Conservation (phyloP, 306 rosid species). For the Pyrus betulifolia region DNA sequence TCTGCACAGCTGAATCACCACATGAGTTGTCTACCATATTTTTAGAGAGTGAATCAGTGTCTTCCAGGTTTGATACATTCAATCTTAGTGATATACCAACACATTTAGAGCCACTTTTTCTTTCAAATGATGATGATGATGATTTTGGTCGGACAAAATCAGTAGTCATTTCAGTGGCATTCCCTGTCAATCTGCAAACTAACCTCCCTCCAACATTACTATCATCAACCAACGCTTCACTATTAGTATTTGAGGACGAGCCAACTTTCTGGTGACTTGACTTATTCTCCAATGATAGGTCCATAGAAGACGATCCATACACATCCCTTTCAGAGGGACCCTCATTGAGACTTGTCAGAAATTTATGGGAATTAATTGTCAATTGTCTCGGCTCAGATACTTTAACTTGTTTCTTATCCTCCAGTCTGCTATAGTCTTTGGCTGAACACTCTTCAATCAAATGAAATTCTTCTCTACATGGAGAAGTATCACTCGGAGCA, state of each 20-base stretch:
- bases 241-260: constrained; percentile 12
- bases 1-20: neutral
- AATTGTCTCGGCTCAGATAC: too few relatives aligned
- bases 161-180: constrained; percentile 10
- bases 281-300: constrained; percentile 20
- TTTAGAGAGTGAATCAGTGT: constrained; percentile 20
- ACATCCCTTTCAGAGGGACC: constrained; percentile 15
- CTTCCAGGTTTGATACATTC: constrained; percentile 24
- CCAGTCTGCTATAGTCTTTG: constrained; percentile 25
- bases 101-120: constrained; percentile 13
- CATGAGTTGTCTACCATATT: constrained; percentile 17
- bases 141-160: constrained; percentile 19
- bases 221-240: constrained; percentile 10
- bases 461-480: constrained; percentile 6
- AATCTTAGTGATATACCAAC: constrained; percentile 15
- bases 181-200: constrained; percentile 14
- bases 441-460: constrained; percentile 18
- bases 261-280: neutral
- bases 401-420: constrained; percentile 21
- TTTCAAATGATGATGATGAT: constrained; percentile 14
- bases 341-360: constrained; percentile 15
- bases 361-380: neutral
- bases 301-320: constrained; percentile 15
- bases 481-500: constrained; percentile 12
- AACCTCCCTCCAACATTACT: constrained; percentile 9